A percentile compares a stretch with the other conserved stretches of the same genome.
Evolutionary conservation across 169 alveolate genomes (phyloP).

Genomic region (Plasmodium gaboni): DNA sequence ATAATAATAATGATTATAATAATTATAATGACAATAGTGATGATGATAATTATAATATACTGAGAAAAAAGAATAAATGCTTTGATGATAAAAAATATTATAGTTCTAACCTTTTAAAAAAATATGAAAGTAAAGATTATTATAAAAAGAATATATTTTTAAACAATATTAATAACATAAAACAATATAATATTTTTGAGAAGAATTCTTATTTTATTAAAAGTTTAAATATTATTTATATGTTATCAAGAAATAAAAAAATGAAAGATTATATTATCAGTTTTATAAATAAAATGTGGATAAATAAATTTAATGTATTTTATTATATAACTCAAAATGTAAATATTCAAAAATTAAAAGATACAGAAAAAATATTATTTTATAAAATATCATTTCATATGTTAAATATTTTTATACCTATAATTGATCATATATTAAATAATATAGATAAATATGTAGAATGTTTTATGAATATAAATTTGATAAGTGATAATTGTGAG

Average conservation of each 20-base stretch:
- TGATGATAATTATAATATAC: not conserved
- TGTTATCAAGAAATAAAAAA: constrained; percentile 63
- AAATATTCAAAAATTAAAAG: constrained; percentile 27
- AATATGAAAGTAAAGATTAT: constrained; percentile 14
- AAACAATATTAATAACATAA: constrained; percentile 13
- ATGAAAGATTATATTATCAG: constrained; percentile 40
- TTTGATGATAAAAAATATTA: not conserved
- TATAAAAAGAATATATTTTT: constrained; percentile 43
- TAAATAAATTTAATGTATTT: constrained; percentile 60
- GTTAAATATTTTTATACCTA: constrained; percentile 67
- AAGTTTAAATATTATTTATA: constrained; percentile 46
- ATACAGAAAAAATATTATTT: constrained; percentile 62
- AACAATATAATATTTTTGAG: constrained; percentile 58
- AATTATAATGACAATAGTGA: not conserved
- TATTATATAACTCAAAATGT: constrained; percentile 68
- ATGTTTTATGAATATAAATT: constrained; percentile 13
- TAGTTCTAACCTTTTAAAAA: not conserved
- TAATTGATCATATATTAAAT: constrained; percentile 31
- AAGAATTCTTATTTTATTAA: constrained; percentile 26
- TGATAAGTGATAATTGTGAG: not conserved
- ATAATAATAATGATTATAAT: not conserved
- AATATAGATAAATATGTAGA: constrained; percentile 59
- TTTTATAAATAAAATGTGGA: constrained; percentile 53
- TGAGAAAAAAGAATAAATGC: not conserved
- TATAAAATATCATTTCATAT: constrained; percentile 54